Evolutionary conservation across 805 yeast species (phyloP).

Genomic region (Candida morakotiae): DNA sequence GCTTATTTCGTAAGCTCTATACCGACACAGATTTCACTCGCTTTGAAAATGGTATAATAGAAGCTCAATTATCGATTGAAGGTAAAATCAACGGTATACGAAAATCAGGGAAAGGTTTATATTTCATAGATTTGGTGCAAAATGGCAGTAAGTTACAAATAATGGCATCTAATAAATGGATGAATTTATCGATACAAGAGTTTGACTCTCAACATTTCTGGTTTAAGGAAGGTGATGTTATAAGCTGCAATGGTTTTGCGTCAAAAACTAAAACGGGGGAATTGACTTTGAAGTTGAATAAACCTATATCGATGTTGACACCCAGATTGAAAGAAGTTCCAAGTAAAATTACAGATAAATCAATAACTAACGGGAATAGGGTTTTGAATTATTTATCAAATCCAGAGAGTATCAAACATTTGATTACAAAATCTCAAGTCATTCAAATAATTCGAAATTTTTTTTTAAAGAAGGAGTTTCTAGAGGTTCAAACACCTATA

Average conservation of each 20-base stretch:
- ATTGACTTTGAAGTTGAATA: slow-evolving; percentile 57
- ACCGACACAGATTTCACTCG: slow-evolving; percentile 5
- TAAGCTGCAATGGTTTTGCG: slow-evolving; percentile 65
- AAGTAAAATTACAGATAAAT: slow-evolving; percentile 50
- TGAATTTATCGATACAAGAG: slow-evolving; percentile 37
- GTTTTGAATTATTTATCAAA: slow-evolving; percentile 73
- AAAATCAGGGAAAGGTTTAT: slow-evolving; percentile 62
- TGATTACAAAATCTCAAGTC: slow-evolving; percentile 51
- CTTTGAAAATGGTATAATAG: too few species aligned
- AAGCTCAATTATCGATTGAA: too few species aligned
- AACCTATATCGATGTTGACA: slow-evolving; percentile 50
- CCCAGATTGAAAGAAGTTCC: slow-evolving; percentile 63
- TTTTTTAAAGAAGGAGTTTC: slow-evolving; percentile 50
- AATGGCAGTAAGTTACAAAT: slow-evolving; percentile 59
- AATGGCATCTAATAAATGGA: slow-evolving; percentile 51
- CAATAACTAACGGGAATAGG: slow-evolving; percentile 60
- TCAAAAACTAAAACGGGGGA: slow-evolving; percentile 78
- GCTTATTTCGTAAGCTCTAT: slow-evolving; percentile 9
- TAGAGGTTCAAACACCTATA: slow-evolving; percentile 89
- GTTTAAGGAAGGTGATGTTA: slow-evolving; percentile 68
- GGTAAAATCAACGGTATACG: slow-evolving; percentile 62
- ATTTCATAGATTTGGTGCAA: slow-evolving; percentile 65
- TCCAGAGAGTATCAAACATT: slow-evolving; percentile 41
- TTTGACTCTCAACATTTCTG: slow-evolving; percentile 37
- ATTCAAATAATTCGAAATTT: slow-evolving; percentile 54